Percentiles rank a stretch among this genome's conserved stretches.
Conservation (phyloP, 371 early-diverging fungal species). For the Rhizopus delemar region DNA sequence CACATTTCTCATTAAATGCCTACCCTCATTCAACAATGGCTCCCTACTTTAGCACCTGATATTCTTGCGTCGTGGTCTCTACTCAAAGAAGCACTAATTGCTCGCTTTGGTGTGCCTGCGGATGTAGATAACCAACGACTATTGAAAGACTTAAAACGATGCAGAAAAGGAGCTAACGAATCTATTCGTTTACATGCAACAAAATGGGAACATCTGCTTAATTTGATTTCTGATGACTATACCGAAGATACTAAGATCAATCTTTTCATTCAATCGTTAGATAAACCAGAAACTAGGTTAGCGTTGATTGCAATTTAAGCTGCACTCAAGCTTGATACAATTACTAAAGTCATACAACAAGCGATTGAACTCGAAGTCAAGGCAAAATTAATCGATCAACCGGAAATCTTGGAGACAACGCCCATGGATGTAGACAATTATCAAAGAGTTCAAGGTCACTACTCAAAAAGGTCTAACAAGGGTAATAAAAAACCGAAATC, state of each 20-base stretch:
- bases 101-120: conserved; percentile 4
- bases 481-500: too few species aligned
- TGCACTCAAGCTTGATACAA: neutral
- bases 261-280: conserved; percentile 7
- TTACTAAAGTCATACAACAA: conserved; percentile 3
- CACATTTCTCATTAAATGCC: conserved; percentile 1
- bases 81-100: conserved; percentile 2
- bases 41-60: neutral
- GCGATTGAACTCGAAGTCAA: conserved; percentile 6
- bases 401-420: conserved; percentile 6
- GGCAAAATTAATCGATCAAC: neutral
- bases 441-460: neutral
- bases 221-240: conserved; percentile 4
- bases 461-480: too few species aligned
- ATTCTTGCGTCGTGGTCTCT: neutral
- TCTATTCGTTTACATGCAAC: conserved; percentile 10
- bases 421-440: neutral
- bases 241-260: conserved; percentile 6
- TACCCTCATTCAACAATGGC: conserved; percentile 3
- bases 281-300: conserved; percentile 5
- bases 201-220: conserved; percentile 5
- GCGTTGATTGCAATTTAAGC: neutral
- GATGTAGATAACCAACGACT: conserved; percentile 8
- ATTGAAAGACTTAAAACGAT: conserved; percentile 4
- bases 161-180: conserved; percentile 2